Conservation (phyloP, 2,329 filamentous ascomycete genomes). For the Fusarium sp. region DNA sequence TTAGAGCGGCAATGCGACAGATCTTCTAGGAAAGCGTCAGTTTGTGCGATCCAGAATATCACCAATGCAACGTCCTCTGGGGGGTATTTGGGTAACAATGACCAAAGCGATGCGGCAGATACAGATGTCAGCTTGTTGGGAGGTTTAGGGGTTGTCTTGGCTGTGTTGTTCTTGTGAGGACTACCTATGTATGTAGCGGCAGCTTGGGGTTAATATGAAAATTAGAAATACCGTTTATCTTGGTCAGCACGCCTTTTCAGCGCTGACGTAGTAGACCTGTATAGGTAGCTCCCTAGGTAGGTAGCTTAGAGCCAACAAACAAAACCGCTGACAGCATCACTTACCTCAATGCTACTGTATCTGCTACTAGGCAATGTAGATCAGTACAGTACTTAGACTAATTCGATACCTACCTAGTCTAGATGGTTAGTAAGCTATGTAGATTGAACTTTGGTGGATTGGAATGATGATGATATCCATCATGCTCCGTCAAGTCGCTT, state of each 20-base stretch:
- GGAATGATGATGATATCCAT: background rate
- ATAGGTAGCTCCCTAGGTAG: background rate
- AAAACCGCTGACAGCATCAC: background rate
- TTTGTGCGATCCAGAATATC: conserved; percentile 45
- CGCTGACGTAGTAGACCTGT: background rate
- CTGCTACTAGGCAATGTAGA: background rate
- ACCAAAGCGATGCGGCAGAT: background rate
- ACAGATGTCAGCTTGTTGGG: background rate
- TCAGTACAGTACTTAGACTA: no score
- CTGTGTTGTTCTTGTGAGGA: background rate
- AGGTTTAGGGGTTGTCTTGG: background rate
- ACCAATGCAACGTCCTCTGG: conserved; percentile 44
- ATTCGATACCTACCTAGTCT: background rate
- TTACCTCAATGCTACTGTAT: background rate
- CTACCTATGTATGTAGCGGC: background rate
- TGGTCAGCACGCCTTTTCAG: background rate
- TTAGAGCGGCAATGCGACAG: conserved; percentile 25
- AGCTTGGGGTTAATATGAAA: background rate
- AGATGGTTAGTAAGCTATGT: background rate
- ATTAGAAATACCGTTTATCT: background rate
- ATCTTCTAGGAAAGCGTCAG: conserved; percentile 13
- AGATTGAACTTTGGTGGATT: background rate
- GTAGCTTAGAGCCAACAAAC: background rate
- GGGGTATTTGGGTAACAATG: conserved; percentile 2
- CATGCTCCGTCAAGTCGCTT: background rate